These are phyloP conservation scores for Stachybotrys chartarum DNA, from an alignment of 2,329 filamentous ascomycete genomes.

Conservation along the genomic window DNA sequence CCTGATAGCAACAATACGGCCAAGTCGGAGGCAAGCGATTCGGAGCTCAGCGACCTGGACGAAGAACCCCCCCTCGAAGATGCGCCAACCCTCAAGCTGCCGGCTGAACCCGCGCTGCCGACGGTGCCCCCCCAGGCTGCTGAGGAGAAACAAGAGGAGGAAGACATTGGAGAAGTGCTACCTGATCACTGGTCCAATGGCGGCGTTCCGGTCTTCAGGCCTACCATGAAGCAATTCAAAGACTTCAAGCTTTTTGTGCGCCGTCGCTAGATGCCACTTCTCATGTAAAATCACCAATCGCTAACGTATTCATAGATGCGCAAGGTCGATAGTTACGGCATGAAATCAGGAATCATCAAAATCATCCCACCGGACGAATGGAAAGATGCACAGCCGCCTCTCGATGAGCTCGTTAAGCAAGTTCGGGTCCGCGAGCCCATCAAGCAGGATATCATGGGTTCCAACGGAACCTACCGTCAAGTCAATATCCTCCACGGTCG, in stretches of 20 bases:
- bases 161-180: conserved; percentile 69
- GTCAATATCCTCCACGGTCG: conserved; percentile 95
- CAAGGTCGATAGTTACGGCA: conserved; percentile 87
- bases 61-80: conserved; percentile 38
- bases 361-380: conserved; percentile 91
- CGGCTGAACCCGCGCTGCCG: conserved; percentile 11
- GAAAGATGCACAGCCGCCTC: conserved; percentile 69
- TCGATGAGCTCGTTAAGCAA: conserved; percentile 82
- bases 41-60: conserved; percentile 60
- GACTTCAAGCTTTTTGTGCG: conserved; percentile 87
- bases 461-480: conserved; percentile 91
- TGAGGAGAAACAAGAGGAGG: conserved; percentile 31
- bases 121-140: conserved; percentile 6
- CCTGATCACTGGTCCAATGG: conserved; percentile 82
- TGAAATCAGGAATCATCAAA: conserved; percentile 96
- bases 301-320: conserved; percentile 45
- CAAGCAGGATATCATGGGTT: conserved; percentile 95
- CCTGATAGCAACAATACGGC: conserved; percentile 56
- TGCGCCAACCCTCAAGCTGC: conserved; percentile 16
- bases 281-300: conserved; percentile 15
- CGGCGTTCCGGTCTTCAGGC: conserved; percentile 87
- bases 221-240: conserved; percentile 89
- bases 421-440: conserved; percentile 95
- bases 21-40: conserved; percentile 55
- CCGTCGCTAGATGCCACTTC: conserved; percentile 8